Percentiles rank a stretch among this genome's conserved stretches.
Evolutionary conservation across 129 eudicot species (phyloP).

Genomic region (Kitagawia praeruptora): DNA sequence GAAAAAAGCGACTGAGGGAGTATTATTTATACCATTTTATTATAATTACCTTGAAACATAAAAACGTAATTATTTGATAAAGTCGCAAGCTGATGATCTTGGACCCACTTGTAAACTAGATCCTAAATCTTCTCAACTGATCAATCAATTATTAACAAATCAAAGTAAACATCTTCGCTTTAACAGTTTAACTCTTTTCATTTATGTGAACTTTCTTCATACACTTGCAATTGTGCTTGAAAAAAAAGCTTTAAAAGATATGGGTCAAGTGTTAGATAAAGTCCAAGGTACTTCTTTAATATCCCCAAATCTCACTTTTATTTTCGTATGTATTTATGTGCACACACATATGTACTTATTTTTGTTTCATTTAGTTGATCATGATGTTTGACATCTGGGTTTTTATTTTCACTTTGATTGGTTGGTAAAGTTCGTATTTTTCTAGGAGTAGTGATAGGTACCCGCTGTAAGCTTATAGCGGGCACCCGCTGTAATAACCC

Average conservation of each 20-base stretch:
- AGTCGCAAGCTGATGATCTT: background rate
- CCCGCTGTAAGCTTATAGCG: no score
- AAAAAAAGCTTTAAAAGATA: slow-evolving; percentile 17
- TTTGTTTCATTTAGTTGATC: background rate
- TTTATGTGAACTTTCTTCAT: background rate
- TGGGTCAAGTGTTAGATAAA: slow-evolving; percentile 53
- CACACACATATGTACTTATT: background rate
- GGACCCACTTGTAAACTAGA: background rate
- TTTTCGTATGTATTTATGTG: background rate
- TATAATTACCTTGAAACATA: no score
- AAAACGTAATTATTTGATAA: background rate
- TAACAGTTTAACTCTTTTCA: no score
- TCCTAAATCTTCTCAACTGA: background rate
- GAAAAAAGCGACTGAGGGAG: no score
- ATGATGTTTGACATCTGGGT: slow-evolving; percentile 1
- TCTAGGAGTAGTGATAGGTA: background rate
- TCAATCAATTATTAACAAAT: background rate
- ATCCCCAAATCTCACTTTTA: background rate
- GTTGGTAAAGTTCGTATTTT: background rate
- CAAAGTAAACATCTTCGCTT: background rate
- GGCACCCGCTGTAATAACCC: no score
- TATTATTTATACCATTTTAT: no score
- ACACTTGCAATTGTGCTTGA: background rate
- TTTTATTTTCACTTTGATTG: background rate
- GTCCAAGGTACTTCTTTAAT: slow-evolving; percentile 27